Evolutionary conservation across 495 filamentous ascomycete species (phyloP), one percentile per base, ranked within the genome.

Genomic region (Xylaria castorea): DNA sequence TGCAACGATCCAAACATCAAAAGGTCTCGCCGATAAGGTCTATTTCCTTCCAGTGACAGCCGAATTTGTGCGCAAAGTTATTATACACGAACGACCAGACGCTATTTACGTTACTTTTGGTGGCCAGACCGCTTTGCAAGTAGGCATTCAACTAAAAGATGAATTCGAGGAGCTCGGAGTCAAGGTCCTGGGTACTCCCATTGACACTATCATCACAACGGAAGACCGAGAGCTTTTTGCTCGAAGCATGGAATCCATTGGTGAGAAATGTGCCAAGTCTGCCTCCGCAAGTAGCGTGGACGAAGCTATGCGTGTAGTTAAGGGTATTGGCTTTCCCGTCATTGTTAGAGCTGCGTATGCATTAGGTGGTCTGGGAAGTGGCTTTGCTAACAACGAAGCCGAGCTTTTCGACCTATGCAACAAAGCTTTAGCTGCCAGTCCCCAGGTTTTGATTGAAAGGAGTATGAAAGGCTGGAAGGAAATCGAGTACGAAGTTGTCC

Each of bases 391-490:
- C 61, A 90, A 97, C 81, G 92, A 97, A 82, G 82, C 87, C n/a
- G 89, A 98, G 80, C 85, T 99, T 58, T 83, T 92, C 66, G 93
- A 96, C 4, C 90, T 98, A n/a, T 99, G 96, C 85, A 91, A 92
- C 77, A 97, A 95, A 80, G 95, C 96, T 27, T 92, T 99, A 75
- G 94, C 96, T 16, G 96, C 92, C 68, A 97, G 94, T 77, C 96
- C 96, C 2, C 96, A 99, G 83, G 93, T 99, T 6, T 86, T 99
- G 42, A 95, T 99, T 73, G 96, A 99, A 84, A 89, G 92, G 80
- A 97, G 94, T 83, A 99, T 99, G 96, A 99, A 99, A 83, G 96
- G 96, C 60, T 99, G 96, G 96, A 99, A 99, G 83, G 96, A 99
- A 81, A 94, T 98, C 68, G 96, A 99, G 79, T 99, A 99, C 81